Evolutionary conservation across 345 rosid species (phyloP).

Genomic region (Linum tenue): DNA sequence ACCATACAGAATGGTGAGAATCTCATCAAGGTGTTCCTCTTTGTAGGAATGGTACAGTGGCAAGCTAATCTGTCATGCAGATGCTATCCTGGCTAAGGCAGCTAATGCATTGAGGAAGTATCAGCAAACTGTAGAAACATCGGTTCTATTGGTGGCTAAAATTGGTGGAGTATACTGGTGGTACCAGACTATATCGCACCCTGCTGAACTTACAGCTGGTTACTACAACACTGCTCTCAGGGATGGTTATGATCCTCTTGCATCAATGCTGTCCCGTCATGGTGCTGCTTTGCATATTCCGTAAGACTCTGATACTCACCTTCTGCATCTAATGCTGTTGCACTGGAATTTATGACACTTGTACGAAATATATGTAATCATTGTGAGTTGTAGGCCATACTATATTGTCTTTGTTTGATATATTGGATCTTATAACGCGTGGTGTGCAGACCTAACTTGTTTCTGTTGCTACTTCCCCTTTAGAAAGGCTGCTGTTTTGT

Average conservation of each 20-base stretch:
- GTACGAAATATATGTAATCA: too few species aligned
- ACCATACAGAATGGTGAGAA: not conserved
- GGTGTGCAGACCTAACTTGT: too few species aligned
- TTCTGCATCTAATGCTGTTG: not conserved
- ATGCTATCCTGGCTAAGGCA: constrained; percentile 59
- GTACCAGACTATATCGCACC: constrained; percentile 52
- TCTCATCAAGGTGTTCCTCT: not conserved
- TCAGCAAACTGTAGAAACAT: constrained; percentile 33
- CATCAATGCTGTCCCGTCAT: constrained; percentile 53
- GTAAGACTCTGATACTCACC: constrained; percentile 22
- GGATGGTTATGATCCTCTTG: constrained; percentile 59
- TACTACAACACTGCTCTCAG: constrained; percentile 53
- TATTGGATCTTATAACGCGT: too few species aligned
- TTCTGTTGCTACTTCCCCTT: too few species aligned
- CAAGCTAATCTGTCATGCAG: constrained; percentile 61
- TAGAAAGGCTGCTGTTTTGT: too few species aligned
- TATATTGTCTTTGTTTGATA: too few species aligned
- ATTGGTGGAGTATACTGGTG: constrained; percentile 65
- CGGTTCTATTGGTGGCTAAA: constrained; percentile 48
- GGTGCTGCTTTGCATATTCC: constrained; percentile 59
- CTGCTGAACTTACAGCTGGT: constrained; percentile 59
- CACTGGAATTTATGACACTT: not conserved
- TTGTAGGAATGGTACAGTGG: constrained; percentile 68
- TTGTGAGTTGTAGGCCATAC: too few species aligned
- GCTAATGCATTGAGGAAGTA: constrained; percentile 37